Conservation (phyloP, 2,329 filamentous ascomycete species). For the Exserohilum rostratum region DNA sequence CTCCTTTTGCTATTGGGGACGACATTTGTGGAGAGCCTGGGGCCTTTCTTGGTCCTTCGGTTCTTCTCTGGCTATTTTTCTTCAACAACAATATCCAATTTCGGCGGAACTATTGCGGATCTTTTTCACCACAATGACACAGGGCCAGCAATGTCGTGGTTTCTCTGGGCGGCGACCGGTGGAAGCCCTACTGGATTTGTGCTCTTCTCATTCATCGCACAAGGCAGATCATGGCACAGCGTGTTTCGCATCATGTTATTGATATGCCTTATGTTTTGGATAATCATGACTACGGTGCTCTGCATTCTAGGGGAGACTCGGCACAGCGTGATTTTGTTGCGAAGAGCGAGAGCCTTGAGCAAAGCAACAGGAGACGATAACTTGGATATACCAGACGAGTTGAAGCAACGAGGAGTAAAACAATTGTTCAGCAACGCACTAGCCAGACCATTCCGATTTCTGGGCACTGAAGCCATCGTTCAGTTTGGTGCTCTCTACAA, state of each 20-base stretch:
- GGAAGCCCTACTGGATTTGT: constrained; percentile 56
- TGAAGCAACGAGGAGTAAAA: constrained; percentile 47
- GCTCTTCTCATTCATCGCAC: constrained; percentile 54
- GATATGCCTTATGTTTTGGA: constrained; percentile 53
- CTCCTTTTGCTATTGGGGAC: constrained; percentile 53
- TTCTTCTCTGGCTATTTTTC: constrained; percentile 55
- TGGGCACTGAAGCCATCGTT: constrained; percentile 56
- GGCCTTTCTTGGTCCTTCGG: constrained; percentile 52
- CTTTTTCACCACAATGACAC: constrained; percentile 53
- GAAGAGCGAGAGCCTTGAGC: constrained; percentile 39
- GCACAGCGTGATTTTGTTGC: constrained; percentile 53
- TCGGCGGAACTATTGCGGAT: constrained; percentile 55
- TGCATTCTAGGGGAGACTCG: constrained; percentile 52
- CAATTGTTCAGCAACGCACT: constrained; percentile 53
- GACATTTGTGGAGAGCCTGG: constrained; percentile 51
- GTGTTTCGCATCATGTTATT: constrained; percentile 57
- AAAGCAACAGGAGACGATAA: constrained; percentile 32
- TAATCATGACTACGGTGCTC: constrained; percentile 49
- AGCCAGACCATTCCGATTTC: constrained; percentile 55
- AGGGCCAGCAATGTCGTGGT: constrained; percentile 51
- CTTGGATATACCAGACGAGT: constrained; percentile 46
- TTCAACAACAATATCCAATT: constrained; percentile 49
- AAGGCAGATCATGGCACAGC: constrained; percentile 51
- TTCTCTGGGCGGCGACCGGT: constrained; percentile 56
- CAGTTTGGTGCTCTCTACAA: constrained; percentile 58